Evolutionary conservation across 2,329 filamentous ascomycete genomes (phyloP).

Genomic region (Magnaporthales sp.): DNA sequence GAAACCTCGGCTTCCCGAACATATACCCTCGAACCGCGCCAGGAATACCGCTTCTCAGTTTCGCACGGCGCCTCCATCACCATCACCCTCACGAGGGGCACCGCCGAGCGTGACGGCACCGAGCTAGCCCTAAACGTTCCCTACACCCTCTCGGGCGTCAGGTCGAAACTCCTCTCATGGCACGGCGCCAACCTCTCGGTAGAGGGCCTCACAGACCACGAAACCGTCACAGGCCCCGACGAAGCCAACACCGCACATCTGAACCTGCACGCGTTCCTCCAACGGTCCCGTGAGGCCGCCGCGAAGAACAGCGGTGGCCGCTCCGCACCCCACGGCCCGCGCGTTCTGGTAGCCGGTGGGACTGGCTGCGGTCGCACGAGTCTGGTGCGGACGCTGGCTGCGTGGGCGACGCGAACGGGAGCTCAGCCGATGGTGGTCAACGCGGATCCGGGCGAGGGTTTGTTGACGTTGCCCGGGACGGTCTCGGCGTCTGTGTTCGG

Average conservation of each 20-base stretch:
- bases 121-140: constrained; percentile 75
- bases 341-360: constrained; percentile 77
- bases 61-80: constrained; percentile 35
- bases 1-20: constrained; percentile 33
- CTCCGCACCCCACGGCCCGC: constrained; percentile 48
- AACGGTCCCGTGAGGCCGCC: constrained; percentile 54
- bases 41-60: constrained; percentile 75
- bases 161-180: constrained; percentile 87
- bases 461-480: constrained; percentile 71
- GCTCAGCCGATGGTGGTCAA: constrained; percentile 77
- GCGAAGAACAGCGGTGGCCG: constrained; percentile 8
- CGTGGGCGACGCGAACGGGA: constrained; percentile 68
- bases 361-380: constrained; percentile 77
- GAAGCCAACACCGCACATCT: constrained; percentile 58
- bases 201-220: constrained; percentile 42
- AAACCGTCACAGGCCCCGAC: constrained; percentile 18
- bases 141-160: constrained; percentile 74
- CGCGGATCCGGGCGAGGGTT: constrained; percentile 70
- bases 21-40: constrained; percentile 49
- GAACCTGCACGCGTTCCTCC: constrained; percentile 83
- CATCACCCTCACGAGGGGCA: constrained; percentile 64
- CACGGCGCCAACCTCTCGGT: constrained; percentile 83
- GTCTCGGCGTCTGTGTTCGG: constrained; percentile 81
- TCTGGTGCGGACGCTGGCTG: constrained; percentile 65
- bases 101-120: constrained; percentile 88